phyloP scores from a whole-genome alignment of 179 eudicot genomes.

The Gypsophila paniculata region DNA sequence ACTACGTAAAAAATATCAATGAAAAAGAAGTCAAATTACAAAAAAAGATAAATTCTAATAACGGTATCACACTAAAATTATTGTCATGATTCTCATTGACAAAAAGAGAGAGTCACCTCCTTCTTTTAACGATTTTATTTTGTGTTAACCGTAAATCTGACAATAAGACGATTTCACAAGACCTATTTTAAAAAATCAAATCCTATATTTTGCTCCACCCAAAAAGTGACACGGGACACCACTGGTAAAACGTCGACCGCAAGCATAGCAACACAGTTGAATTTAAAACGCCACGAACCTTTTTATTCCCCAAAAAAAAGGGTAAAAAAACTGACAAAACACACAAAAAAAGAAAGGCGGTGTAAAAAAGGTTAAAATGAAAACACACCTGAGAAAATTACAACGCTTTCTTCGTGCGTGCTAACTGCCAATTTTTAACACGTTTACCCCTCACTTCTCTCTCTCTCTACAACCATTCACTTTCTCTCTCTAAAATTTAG shows the following conservation, averaged over 20 bases:
- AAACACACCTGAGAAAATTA: background rate
- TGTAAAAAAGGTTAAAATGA: background rate
- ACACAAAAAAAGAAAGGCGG: background rate
- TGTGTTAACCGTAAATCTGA: too few relatives aligned
- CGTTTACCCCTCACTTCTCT: background rate
- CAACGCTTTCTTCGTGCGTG: constrained; percentile 1
- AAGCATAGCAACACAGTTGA: constrained; percentile 4
- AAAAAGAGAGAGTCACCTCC: too few relatives aligned
- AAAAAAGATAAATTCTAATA: too few relatives aligned
- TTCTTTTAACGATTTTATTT: too few relatives aligned
- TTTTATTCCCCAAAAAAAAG: background rate
- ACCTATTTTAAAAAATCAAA: too few relatives aligned
- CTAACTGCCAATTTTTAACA: constrained; percentile 3
- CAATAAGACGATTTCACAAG: too few relatives aligned
- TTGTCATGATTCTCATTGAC: too few relatives aligned
- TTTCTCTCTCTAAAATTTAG: background rate
- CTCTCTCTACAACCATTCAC: background rate
- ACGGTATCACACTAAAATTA: too few relatives aligned
- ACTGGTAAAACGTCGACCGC: constrained; percentile 13
- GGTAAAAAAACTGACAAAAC: background rate
- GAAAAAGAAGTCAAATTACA: too few relatives aligned
- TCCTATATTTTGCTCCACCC: too few relatives aligned
- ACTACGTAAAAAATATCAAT: too few relatives aligned
- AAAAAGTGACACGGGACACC: constrained; percentile 13
- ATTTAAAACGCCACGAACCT: background rate